These are phyloP conservation scores for Areca catechu DNA, from an alignment of 176 grass and related monocot species.

Conservation along the genomic window DNA sequence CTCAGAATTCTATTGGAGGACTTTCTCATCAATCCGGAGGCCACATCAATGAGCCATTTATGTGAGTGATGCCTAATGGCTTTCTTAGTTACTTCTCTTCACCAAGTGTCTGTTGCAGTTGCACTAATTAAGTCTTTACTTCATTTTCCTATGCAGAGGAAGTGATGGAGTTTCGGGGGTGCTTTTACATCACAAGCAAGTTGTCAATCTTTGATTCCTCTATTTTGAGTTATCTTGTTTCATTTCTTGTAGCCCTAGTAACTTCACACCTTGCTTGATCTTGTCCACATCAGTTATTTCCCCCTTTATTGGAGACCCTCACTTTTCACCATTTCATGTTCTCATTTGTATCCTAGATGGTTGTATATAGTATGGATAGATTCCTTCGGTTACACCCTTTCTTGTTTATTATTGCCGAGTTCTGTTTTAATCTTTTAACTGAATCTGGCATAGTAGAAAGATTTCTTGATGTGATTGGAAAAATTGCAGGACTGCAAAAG, in stretches of 20 bases:
- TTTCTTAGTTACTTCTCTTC: neutral
- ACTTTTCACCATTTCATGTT: no score
- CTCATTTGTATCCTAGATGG: no score
- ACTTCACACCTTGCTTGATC: neutral
- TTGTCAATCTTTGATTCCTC: conserved; percentile 29
- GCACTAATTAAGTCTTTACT: conserved; percentile 3
- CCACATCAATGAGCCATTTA: conserved; percentile 88
- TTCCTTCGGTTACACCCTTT: no score
- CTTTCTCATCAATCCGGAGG: conserved; percentile 74
- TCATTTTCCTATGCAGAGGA: conserved; percentile 38
- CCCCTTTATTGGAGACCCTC: no score
- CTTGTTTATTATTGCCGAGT: no score
- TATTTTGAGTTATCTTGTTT: conserved; percentile 19
- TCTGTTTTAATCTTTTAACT: no score
- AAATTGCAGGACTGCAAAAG: conserved; percentile 61
- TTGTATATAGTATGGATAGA: no score
- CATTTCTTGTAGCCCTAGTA: neutral
- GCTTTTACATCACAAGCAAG: conserved; percentile 99
- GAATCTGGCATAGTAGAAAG: no score
- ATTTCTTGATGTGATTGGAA: neutral
- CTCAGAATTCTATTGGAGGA: conserved; percentile 90
- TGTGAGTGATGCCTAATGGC: conserved; percentile 39
- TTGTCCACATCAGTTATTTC: no score
- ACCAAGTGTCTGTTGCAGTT: conserved; percentile 2
- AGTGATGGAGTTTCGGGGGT: conserved; percentile 86